Conservation (phyloP, 2,329 filamentous ascomycete species). For the Blastomyces percursus region DNA sequence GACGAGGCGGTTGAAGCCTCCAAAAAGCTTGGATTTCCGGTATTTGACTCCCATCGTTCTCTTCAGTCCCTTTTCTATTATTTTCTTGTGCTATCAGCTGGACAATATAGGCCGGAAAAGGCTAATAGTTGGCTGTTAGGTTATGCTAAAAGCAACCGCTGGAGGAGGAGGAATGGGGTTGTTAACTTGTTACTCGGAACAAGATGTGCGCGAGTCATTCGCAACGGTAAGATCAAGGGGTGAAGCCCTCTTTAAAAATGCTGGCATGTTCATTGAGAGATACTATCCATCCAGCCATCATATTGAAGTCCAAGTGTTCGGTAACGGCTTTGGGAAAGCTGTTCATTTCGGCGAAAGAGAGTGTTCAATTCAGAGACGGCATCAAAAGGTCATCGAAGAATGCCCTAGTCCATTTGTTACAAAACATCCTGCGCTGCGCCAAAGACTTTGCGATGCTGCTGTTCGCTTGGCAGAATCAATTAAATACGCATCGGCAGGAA, state of each 20-base stretch:
- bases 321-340: conserved; percentile 65
- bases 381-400: conserved; percentile 88
- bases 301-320: conserved; percentile 85
- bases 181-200: conserved; percentile 57
- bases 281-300: conserved; percentile 71
- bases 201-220: conserved; percentile 60
- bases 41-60: conserved; percentile 15
- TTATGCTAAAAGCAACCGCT: conserved; percentile 68
- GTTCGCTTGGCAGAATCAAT: conserved; percentile 52
- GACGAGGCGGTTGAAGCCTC: conserved; percentile 39
- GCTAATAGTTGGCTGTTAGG: conserved; percentile 20
- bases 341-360: conserved; percentile 81
- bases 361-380: conserved; percentile 74
- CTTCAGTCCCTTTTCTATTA: background rate
- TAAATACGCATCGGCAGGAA: conserved; percentile 73
- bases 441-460: conserved; percentile 54
- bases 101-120: too few relatives aligned
- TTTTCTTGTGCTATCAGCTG: background rate
- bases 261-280: conserved; percentile 74
- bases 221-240: conserved; percentile 65
- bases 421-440: conserved; percentile 46
- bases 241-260: conserved; percentile 67
- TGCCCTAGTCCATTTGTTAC: conserved; percentile 62
- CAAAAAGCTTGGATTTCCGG: conserved; percentile 40
- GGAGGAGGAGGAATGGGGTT: conserved; percentile 80